These are phyloP conservation scores for Myxozyma monticola DNA, from an alignment of 805 yeast genomes.

Conservation along the genomic window DNA sequence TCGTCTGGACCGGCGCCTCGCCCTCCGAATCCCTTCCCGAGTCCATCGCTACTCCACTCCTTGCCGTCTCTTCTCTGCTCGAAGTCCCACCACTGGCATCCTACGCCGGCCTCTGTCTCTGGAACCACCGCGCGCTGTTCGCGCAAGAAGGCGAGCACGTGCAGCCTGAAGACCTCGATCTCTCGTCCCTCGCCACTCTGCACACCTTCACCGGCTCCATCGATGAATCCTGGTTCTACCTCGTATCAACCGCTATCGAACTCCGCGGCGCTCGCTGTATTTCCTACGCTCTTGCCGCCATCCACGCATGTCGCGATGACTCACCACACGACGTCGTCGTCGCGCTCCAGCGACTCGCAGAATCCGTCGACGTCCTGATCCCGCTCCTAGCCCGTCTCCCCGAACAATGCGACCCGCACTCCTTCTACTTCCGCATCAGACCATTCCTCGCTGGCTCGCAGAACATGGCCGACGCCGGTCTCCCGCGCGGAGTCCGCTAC, in stretches of 20 bases:
- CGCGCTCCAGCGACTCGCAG: constrained; percentile 66
- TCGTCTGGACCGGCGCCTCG: constrained; percentile 76
- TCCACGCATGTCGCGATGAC: constrained; percentile 53
- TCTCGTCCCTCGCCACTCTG: constrained; percentile 72
- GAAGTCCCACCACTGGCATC: constrained; percentile 85
- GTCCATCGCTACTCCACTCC: constrained; percentile 69
- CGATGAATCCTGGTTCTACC: constrained; percentile 92
- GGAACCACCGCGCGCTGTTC: constrained; percentile 58
- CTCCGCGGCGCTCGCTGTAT: constrained; percentile 74
- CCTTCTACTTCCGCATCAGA: constrained; percentile 79
- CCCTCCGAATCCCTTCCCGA: constrained; percentile 62
- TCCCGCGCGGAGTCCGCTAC: constrained; percentile 74
- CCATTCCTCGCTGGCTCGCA: constrained; percentile 95
- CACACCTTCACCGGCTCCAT: constrained; percentile 85
- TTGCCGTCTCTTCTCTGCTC: constrained; percentile 56
- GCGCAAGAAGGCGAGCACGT: constrained; percentile 51
- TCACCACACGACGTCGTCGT: constrained; percentile 46
- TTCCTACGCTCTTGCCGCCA: constrained; percentile 64
- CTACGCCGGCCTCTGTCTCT: constrained; percentile 80
- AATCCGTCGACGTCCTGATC: constrained; percentile 70
- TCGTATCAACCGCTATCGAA: constrained; percentile 85
- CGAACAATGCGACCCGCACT: constrained; percentile 93
- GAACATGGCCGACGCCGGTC: constrained; percentile 84
- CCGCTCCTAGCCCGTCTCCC: constrained; percentile 76
- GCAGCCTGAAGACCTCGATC: constrained; percentile 61